These are phyloP conservation scores for Avena eriantha DNA, from an alignment of 176 grass and related monocot species.

Conservation along the genomic window DNA sequence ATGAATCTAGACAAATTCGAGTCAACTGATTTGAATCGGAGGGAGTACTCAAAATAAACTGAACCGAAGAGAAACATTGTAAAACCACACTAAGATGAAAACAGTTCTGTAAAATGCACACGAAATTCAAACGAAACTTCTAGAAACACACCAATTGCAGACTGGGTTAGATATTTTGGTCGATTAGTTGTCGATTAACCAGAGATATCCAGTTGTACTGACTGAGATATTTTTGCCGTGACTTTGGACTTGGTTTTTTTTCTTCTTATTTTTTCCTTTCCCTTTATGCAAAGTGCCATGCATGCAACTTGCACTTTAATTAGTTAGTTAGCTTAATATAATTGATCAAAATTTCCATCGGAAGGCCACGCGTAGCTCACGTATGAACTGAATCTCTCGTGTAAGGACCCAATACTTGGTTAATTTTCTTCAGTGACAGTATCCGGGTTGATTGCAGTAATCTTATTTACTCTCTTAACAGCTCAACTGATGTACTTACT, in stretches of 20 bases:
- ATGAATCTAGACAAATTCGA: too few species aligned
- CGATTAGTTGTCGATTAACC: background rate
- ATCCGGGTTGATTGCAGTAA: background rate
- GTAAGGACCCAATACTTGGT: background rate
- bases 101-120: background rate
- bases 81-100: too few species aligned
- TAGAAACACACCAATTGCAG: background rate
- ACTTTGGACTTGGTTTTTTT: background rate
- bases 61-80: too few species aligned
- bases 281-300: background rate
- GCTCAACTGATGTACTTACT: background rate
- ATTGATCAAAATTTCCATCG: background rate
- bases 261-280: background rate
- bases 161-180: background rate
- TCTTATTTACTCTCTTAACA: background rate
- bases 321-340: background rate
- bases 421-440: background rate
- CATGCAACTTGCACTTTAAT: background rate
- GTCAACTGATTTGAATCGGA: too few species aligned
- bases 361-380: slow-evolving; percentile 6
- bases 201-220: background rate
- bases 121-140: background rate
- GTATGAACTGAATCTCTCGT: background rate
- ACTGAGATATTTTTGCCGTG: background rate
- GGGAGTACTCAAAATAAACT: too few species aligned